Base-by-base conservation (phyloP, 768 basidiomycete species). In the Kwoniella dejecticola region DNA sequence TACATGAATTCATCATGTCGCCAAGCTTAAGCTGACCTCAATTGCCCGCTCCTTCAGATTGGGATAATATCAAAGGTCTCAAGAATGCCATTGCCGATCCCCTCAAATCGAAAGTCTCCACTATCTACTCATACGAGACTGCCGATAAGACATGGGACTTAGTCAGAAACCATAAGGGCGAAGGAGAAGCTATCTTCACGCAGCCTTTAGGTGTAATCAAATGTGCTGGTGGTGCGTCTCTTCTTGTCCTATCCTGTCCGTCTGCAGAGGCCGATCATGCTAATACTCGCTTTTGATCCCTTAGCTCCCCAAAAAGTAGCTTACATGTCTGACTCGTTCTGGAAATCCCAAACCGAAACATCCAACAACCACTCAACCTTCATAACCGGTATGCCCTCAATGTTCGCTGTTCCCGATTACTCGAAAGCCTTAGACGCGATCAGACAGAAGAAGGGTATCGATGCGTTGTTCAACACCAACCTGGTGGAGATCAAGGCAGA, bases 381-480 rank as follows among this genome's bases (percentile, higher is more conserved):
- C 77, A 88, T 88, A 77, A 90, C 88, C 29, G 93, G 91, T 63
- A 89, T 88, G 89, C 91, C 92, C 17, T 84, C 88, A 44, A 98
- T 99, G 94, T 98, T 99, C 81, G 85, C 86, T 69, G 94, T 96
- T 56, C 92, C 93, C 74, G 94, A 98, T 79, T 99, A 98, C 80
- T 88, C 90, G 2, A 89, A 94, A 64, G 90, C 88, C 4, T 83
- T 98, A 46, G 83, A 96, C 46, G 81, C 82, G 19, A 82, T 98
- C 57, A 86, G 95, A 44, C 72, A 87, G 40, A 80, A 89, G 71
- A 89, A 95, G 46, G 87, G 88, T 60, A 84, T 98, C 58, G 86
- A 84, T n/a, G 92, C 84, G 0, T 79, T 84, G 61, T 96, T 98
- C 80, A 83, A 84, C 64, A 88, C 90, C 80, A 89, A 97, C 76